Evolutionary conservation across 495 filamentous ascomycete species (phyloP).

Genomic region (Niebla homalea): DNA sequence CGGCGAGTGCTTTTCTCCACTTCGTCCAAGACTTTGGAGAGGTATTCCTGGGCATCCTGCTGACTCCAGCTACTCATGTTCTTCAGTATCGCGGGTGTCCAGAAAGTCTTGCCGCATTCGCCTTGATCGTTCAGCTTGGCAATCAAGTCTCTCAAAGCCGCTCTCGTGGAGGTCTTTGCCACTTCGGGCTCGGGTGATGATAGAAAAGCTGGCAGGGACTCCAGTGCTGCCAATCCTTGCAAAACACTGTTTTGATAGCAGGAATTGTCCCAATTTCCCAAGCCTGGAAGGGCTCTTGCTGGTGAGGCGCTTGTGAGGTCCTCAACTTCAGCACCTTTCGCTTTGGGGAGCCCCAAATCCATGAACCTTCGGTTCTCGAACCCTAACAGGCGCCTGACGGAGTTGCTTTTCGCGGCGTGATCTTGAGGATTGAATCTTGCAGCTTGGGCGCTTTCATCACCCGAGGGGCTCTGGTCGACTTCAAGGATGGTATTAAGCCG

Average conservation of each 20-base stretch:
- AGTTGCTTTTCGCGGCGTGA: conserved; percentile 52
- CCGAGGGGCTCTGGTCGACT: conserved; percentile 13
- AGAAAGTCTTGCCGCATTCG: conserved; percentile 58
- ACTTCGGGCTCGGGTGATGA: conserved; percentile 32
- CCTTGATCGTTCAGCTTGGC: conserved; percentile 48
- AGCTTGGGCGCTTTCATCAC: conserved; percentile 15
- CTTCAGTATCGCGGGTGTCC: conserved; percentile 66
- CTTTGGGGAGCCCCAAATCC: conserved; percentile 33
- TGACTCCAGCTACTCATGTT: conserved; percentile 89
- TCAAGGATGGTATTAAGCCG: conserved; percentile 48
- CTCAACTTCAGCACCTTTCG: conserved; percentile 30
- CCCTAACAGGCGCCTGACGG: conserved; percentile 52
- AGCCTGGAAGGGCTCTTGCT: conserved; percentile 48
- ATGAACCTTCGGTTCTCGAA: conserved; percentile 43
- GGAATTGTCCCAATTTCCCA: conserved; percentile 87
- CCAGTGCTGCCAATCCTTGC: conserved; percentile 68
- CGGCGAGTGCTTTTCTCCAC: conserved; percentile 63
- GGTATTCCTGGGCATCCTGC: conserved; percentile 98
- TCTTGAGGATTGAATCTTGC: conserved; percentile 16
- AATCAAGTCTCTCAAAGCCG: conserved; percentile 51
- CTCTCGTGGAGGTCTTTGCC: conserved; percentile 31
- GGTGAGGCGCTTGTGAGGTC: conserved; percentile 27
- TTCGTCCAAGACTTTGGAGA: conserved; percentile 74
- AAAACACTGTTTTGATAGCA: conserved; percentile 98
- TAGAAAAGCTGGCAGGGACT: conserved; percentile 42